Evolutionary conservation across 2,329 filamentous ascomycete genomes (phyloP).

Genomic region (Penicillium sp.): DNA sequence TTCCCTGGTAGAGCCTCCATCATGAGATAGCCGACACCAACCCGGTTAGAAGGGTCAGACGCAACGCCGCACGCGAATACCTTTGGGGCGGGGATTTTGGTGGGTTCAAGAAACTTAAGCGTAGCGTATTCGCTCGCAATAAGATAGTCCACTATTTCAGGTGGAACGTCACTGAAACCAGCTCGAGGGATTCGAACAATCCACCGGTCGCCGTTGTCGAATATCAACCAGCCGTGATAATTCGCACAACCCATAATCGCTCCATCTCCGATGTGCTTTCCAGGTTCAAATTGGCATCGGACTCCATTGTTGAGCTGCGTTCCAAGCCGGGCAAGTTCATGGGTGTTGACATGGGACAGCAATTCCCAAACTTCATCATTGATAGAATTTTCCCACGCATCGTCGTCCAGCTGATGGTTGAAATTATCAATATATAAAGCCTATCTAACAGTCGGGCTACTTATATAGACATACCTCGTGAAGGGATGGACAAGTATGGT

Average conservation of each 20-base stretch:
- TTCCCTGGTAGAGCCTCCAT: slow-evolving; percentile 39
- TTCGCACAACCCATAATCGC: slow-evolving; percentile 12
- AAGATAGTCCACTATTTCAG: slow-evolving; percentile 20
- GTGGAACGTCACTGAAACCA: slow-evolving; percentile 29
- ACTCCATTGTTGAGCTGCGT: slow-evolving; percentile 4
- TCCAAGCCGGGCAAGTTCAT: slow-evolving; percentile 6
- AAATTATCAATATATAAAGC: not conserved
- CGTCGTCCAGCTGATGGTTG: not conserved
- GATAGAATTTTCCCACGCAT: slow-evolving; percentile 7
- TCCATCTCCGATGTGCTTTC: slow-evolving; percentile 4
- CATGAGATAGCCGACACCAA: slow-evolving; percentile 38
- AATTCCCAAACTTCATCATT: slow-evolving; percentile 8
- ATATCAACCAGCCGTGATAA: slow-evolving; percentile 18
- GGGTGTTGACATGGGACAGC: slow-evolving; percentile 10
- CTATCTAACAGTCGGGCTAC: not conserved
- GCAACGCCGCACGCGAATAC: slow-evolving; percentile 34
- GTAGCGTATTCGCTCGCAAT: slow-evolving; percentile 39
- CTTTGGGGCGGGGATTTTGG: slow-evolving; percentile 32
- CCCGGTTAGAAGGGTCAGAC: slow-evolving; percentile 16
- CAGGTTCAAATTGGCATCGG: slow-evolving; percentile 9
- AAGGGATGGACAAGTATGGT: slow-evolving; percentile 3
- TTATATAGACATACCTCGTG: not conserved
- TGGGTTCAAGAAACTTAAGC: slow-evolving; percentile 36
- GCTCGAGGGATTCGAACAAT: slow-evolving; percentile 34
- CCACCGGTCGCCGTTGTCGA: slow-evolving; percentile 39